Percentiles rank a stretch among this genome's conserved stretches.
phyloP scores from a whole-genome alignment of 2,329 filamentous ascomycete species.

The Beauveria medogensis region DNA sequence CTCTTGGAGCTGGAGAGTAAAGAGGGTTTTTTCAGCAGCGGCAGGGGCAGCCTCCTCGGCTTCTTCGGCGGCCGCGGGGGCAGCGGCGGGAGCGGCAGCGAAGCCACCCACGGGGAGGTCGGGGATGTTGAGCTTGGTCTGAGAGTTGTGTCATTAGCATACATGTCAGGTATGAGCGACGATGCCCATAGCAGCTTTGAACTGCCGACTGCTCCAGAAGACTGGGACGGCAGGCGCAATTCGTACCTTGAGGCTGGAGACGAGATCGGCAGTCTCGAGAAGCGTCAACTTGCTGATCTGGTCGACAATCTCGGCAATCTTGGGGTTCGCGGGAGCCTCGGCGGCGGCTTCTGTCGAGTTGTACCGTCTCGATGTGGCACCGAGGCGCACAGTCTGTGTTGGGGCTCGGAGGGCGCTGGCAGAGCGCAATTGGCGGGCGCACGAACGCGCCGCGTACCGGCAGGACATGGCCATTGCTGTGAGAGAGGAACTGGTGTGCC shows the following conservation, averaged over 20 bases:
- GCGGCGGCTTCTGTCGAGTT: slow-evolving; percentile 69
- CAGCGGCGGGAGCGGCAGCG: slow-evolving; percentile 58
- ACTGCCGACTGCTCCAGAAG: neutral
- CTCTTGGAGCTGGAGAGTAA: slow-evolving; percentile 87
- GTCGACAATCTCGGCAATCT: slow-evolving; percentile 91
- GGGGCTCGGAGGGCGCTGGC: slow-evolving; percentile 38
- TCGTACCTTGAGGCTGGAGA: slow-evolving; percentile 84
- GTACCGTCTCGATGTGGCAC: slow-evolving; percentile 61
- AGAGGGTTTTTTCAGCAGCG: slow-evolving; percentile 92
- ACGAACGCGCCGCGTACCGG: slow-evolving; percentile 56
- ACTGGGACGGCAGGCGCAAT: neutral
- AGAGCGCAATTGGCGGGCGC: slow-evolving; percentile 53
- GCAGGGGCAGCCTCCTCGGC: slow-evolving; percentile 82
- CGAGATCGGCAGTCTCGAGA: slow-evolving; percentile 92
- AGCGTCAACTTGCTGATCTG: slow-evolving; percentile 98
- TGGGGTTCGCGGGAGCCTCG: slow-evolving; percentile 61
- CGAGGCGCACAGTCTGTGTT: slow-evolving; percentile 38
- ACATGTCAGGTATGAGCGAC: neutral
- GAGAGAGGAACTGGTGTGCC: slow-evolving; percentile 19
- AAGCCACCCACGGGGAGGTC: slow-evolving; percentile 94
- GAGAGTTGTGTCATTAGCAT: slow-evolving; percentile 7
- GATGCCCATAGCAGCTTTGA: neutral
- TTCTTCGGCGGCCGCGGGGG: slow-evolving; percentile 60
- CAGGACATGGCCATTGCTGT: slow-evolving; percentile 54
- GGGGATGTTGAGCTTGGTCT: slow-evolving; percentile 95